A percentile compares a stretch with the other conserved stretches of the same genome.
Evolutionary conservation across 108 stramenopile genomes (phyloP).

Genomic region (Nannochloropsis gaditana): DNA sequence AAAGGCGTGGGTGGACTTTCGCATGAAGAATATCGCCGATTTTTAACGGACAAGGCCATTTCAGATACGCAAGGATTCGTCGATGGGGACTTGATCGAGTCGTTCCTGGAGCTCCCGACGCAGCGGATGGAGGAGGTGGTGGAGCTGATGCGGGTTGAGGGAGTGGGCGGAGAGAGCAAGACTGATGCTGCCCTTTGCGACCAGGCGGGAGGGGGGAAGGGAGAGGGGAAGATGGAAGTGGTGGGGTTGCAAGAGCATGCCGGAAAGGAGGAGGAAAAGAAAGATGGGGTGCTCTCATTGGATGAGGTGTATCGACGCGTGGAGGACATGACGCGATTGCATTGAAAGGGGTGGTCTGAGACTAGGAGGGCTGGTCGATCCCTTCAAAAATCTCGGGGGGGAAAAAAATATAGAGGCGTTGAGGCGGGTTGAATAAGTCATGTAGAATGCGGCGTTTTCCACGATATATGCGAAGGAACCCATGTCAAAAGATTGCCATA

Average conservation of each 20-base stretch:
- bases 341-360: neutral
- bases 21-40: constrained; percentile 76
- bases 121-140: constrained; percentile 37
- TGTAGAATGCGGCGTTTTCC: too few relatives aligned
- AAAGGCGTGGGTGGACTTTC: constrained; percentile 74
- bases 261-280: constrained; percentile 23
- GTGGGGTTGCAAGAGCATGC: neutral
- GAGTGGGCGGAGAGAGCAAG: constrained; percentile 10
- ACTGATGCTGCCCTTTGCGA: too few relatives aligned
- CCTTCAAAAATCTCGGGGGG: too few relatives aligned
- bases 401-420: too few relatives aligned
- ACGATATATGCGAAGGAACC: too few relatives aligned
- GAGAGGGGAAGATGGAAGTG: neutral
- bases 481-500: too few relatives aligned
- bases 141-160: constrained; percentile 32
- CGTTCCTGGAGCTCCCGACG: constrained; percentile 80
- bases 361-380: too few relatives aligned
- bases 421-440: too few relatives aligned
- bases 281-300: constrained; percentile 18
- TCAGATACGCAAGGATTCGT: constrained; percentile 71
- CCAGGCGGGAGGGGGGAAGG: neutral
- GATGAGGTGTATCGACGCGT: constrained; percentile 27
- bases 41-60: constrained; percentile 59
- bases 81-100: constrained; percentile 90
- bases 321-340: constrained; percentile 42